Conservation (phyloP, 2,329 filamentous ascomycete genomes). For the Diplodia intermedia region DNA sequence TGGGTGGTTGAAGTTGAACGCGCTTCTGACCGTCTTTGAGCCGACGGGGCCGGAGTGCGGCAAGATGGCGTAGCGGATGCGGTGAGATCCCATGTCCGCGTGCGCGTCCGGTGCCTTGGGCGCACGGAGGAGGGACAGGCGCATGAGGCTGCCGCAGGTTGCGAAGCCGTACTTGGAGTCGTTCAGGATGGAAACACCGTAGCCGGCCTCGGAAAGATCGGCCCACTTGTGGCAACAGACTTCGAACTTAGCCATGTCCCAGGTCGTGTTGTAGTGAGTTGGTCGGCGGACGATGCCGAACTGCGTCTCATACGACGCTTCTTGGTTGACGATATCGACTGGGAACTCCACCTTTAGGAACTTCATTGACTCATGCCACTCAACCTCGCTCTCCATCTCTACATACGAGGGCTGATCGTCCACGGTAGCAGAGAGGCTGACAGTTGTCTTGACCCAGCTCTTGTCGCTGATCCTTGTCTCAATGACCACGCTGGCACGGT, state of each 20-base stretch:
- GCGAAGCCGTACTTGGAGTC: conserved; percentile 97
- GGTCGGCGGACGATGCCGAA: conserved; percentile 87
- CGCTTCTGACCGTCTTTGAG: conserved; percentile 77
- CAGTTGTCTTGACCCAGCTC: conserved; percentile 85
- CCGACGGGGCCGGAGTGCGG: conserved; percentile 79
- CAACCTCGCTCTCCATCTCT: conserved; percentile 83
- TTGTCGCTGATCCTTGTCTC: conserved; percentile 86
- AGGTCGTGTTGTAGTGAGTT: conserved; percentile 97
- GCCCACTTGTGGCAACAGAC: conserved; percentile 96
- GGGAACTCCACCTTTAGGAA: conserved; percentile 99
- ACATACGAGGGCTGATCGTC: conserved; percentile 72
- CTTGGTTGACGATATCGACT: conserved; percentile 86
- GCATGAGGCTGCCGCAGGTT: conserved; percentile 86
- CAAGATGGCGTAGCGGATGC: conserved; percentile 88
- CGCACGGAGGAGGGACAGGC: conserved; percentile 81
- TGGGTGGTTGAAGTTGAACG: conserved; percentile 89
- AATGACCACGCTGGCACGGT: conserved; percentile 82
- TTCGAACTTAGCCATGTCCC: conserved; percentile 98
- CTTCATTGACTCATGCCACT: conserved; percentile 96
- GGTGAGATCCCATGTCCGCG: conserved; percentile 88
- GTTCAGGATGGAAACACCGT: conserved; percentile 91
- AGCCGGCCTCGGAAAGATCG: conserved; percentile 84
- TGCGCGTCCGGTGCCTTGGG: conserved; percentile 93
- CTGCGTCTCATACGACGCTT: conserved; percentile 94
- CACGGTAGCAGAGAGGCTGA: conserved; percentile 76